phyloP scores from a whole-genome alignment of 2,329 filamentous ascomycete species.

The Alternaria sp. region DNA sequence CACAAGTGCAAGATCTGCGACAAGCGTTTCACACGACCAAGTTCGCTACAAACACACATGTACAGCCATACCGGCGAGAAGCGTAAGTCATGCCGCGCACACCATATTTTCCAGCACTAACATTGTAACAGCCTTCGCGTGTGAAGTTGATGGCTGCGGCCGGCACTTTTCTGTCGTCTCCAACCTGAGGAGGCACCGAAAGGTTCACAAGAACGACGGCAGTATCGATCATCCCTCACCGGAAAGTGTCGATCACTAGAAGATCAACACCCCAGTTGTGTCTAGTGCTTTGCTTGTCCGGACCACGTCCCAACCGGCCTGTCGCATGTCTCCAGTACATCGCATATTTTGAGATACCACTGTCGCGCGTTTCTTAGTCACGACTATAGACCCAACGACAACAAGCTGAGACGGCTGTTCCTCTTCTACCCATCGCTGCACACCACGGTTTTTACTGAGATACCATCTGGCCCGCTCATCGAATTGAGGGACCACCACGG shows the following conservation, averaged over 20 bases:
- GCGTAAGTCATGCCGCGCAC: constrained; percentile 69
- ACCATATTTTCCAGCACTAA: constrained; percentile 11
- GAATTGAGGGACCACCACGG: constrained; percentile 22
- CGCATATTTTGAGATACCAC: constrained; percentile 49
- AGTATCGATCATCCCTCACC: constrained; percentile 57
- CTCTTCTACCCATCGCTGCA: constrained; percentile 44
- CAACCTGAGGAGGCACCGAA: constrained; percentile 91
- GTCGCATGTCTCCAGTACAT: constrained; percentile 13
- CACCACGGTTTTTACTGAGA: constrained; percentile 30
- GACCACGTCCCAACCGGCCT: constrained; percentile 9
- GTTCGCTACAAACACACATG: constrained; percentile 96
- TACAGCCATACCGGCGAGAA: constrained; percentile 99
- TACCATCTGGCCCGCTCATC: constrained; percentile 26
- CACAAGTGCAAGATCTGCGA: constrained; percentile 99
- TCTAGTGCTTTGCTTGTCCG: constrained; percentile 9
- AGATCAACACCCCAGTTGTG: constrained; percentile 29
- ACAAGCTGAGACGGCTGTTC: constrained; percentile 40
- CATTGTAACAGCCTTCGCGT: constrained; percentile 76
- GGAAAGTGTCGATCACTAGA: constrained; percentile 50
- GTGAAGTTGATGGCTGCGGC: constrained; percentile 92
- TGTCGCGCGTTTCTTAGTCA: constrained; percentile 41
- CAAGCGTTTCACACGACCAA: constrained; percentile 94
- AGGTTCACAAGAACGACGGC: constrained; percentile 86
- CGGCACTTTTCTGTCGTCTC: constrained; percentile 97
- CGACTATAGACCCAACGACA: constrained; percentile 35